Percentiles rank a stretch among this genome's conserved stretches.
Conservation (phyloP, 2,329 filamentous ascomycete species). For the Eutypella sp. region DNA sequence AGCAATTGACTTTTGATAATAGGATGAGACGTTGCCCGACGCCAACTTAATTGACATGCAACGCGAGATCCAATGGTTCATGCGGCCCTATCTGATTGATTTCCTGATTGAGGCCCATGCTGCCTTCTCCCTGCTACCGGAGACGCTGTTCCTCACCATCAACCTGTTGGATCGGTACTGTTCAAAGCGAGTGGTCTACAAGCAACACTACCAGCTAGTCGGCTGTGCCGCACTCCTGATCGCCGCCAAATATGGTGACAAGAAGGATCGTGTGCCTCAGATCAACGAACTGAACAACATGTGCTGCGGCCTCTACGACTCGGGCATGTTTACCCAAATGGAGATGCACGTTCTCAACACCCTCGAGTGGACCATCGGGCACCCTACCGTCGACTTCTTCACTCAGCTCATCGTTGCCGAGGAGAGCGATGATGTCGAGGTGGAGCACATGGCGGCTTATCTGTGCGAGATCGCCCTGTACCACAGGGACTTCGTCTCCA, state of each 20-base stretch:
- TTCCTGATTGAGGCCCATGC: conserved; percentile 96
- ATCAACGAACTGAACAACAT: conserved; percentile 97
- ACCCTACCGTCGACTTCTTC: conserved; percentile 94
- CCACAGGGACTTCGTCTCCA: conserved; percentile 94
- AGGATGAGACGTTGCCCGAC: conserved; percentile 85
- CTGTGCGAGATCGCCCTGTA: conserved; percentile 93
- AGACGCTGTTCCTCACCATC: conserved; percentile 92
- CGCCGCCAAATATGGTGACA: conserved; percentile 96
- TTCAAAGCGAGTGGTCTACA: conserved; percentile 95
- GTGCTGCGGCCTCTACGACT: conserved; percentile 97
- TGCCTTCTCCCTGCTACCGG: conserved; percentile 87
- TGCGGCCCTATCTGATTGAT: conserved; percentile 96
- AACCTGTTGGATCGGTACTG: conserved; percentile 98
- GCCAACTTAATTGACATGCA: conserved; percentile 98
- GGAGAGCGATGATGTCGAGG: conserved; percentile 72
- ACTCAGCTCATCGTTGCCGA: conserved; percentile 81
- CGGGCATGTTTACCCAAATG: conserved; percentile 99
- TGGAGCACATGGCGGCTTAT: conserved; percentile 92
- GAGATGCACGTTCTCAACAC: conserved; percentile 99
- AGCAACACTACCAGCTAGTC: conserved; percentile 97
- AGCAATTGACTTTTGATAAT: conserved; percentile 7
- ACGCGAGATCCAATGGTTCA: conserved; percentile 99
- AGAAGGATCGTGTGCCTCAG: conserved; percentile 97
- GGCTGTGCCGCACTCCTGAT: conserved; percentile 94
- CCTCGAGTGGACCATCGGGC: conserved; percentile 90